These are phyloP conservation scores for Elsinoe perseae DNA, from an alignment of 2,329 filamentous ascomycete genomes.

Conservation along the genomic window DNA sequence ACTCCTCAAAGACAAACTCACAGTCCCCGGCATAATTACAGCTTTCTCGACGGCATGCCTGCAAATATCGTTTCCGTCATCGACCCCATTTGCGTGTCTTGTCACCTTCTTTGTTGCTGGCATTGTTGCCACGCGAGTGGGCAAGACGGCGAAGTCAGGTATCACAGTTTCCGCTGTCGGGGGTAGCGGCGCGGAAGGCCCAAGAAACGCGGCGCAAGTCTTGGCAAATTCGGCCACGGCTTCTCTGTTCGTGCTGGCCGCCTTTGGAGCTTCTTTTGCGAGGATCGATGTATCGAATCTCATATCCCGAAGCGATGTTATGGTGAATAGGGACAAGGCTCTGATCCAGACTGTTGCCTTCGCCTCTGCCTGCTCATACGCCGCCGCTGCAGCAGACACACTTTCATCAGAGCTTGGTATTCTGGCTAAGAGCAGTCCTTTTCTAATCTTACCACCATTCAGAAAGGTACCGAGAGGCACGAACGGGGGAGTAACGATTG, in stretches of 20 bases:
- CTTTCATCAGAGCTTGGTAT: slow-evolving; percentile 95
- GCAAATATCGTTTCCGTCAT: slow-evolving; percentile 90
- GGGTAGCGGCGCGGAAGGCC: slow-evolving; percentile 66
- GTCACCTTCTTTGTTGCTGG: slow-evolving; percentile 81
- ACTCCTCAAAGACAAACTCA: slow-evolving; percentile 53
- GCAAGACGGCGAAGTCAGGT: slow-evolving; percentile 74
- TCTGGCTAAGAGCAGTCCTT: slow-evolving; percentile 63
- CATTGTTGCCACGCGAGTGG: slow-evolving; percentile 75
- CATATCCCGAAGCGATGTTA: slow-evolving; percentile 17
- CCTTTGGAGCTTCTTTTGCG: slow-evolving; percentile 25
- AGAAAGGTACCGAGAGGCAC: slow-evolving; percentile 80
- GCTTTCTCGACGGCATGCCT: slow-evolving; percentile 66
- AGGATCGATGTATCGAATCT: slow-evolving; percentile 23
- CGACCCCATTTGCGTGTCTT: slow-evolving; percentile 77
- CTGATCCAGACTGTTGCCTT: neutral
- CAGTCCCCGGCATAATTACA: slow-evolving; percentile 62
- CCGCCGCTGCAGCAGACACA: slow-evolving; percentile 84
- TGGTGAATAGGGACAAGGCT: neutral
- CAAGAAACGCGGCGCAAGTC: slow-evolving; percentile 79
- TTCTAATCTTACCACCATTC: slow-evolving; percentile 77
- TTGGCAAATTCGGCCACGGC: slow-evolving; percentile 80
- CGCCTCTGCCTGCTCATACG: slow-evolving; percentile 64
- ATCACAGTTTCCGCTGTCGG: slow-evolving; percentile 73
- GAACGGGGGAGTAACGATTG: slow-evolving; percentile 79
- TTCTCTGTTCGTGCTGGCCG: slow-evolving; percentile 53